Conservation (phyloP, 441 rosid species). For the Populus tomentosa region DNA sequence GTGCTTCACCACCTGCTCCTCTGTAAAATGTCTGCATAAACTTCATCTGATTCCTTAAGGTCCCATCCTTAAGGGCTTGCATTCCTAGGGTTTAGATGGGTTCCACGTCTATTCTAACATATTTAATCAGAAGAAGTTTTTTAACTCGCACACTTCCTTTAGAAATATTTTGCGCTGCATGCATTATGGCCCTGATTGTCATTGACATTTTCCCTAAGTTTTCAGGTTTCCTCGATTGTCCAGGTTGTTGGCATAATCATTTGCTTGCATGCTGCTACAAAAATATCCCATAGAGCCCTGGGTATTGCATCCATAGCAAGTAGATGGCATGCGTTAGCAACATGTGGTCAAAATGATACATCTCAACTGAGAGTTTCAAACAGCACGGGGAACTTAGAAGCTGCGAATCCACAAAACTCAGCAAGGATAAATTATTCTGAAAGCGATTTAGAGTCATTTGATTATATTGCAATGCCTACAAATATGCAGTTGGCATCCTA, state of each 20-base stretch:
- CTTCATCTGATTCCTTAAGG: not conserved
- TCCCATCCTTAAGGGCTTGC: not conserved
- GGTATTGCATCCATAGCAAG: conserved; percentile 64
- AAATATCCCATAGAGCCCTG: conserved; percentile 87
- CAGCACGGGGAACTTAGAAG: conserved; percentile 46
- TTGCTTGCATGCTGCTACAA: conserved; percentile 90
- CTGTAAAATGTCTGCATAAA: not conserved
- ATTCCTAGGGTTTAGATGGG: not conserved
- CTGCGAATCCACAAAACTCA: conserved; percentile 26
- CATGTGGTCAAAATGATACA: conserved; percentile 50
- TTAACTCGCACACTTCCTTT: not conserved
- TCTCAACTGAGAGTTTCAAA: conserved; percentile 49
- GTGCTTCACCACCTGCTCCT: conserved; percentile 23
- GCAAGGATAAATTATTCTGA: conserved; percentile 48
- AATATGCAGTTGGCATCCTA: conserved; percentile 56
- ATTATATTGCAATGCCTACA: conserved; percentile 60
- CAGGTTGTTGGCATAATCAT: conserved; percentile 84
- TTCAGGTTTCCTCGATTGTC: conserved; percentile 76
- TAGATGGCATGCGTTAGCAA: conserved; percentile 85
- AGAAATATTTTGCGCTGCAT: not conserved
- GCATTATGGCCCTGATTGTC: not conserved
- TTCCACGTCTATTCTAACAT: not conserved
- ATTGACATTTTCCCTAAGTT: conserved; percentile 5
- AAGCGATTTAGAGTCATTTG: conserved; percentile 80
- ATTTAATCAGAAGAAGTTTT: not conserved